These are phyloP conservation scores for Globisporangium uncinulatum DNA, from an alignment of 352 stramenopile genomes.

Conservation along the genomic window DNA sequence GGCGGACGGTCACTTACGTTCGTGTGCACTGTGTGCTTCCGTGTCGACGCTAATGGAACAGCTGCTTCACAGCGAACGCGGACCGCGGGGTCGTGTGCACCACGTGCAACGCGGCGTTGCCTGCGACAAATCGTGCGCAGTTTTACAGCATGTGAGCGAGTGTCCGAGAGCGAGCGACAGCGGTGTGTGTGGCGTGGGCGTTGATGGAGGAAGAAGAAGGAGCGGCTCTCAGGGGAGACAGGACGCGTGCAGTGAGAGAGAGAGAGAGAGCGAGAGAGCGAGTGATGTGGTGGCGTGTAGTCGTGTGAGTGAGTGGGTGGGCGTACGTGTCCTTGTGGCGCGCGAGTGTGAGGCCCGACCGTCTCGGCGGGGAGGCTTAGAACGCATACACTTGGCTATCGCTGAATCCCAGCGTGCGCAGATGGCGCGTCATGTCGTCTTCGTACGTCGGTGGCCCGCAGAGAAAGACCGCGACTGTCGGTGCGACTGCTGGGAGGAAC, in stretches of 20 bases:
- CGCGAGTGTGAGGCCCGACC: too few relatives aligned
- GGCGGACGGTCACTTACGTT: too few relatives aligned
- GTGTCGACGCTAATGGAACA: slow-evolving; percentile 11
- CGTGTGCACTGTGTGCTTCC: too few relatives aligned
- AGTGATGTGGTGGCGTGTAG: not conserved
- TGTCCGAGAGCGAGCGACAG: not conserved
- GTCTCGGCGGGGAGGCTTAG: slow-evolving; percentile 18
- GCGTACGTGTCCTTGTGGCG: not conserved
- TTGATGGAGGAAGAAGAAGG: not conserved
- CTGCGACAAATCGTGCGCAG: slow-evolving; percentile 13
- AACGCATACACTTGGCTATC: slow-evolving; percentile 63
- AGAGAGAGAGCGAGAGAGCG: not conserved
- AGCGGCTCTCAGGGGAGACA: too few relatives aligned
- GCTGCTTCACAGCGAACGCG: slow-evolving; percentile 50
- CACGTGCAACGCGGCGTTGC: slow-evolving; percentile 33
- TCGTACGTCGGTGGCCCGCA: slow-evolving; percentile 75
- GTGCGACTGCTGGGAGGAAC: slow-evolving; percentile 31
- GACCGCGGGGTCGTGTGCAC: slow-evolving; percentile 27
- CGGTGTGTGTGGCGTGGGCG: not conserved
- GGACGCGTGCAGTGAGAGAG: not conserved
- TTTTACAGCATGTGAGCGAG: slow-evolving; percentile 10
- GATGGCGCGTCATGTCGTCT: slow-evolving; percentile 34
- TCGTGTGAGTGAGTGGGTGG: not conserved
- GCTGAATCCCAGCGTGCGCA: slow-evolving; percentile 42
- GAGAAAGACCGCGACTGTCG: slow-evolving; percentile 55